Evolutionary conservation across 129 eudicot species (phyloP).

Genomic region (Silybum marianum): DNA sequence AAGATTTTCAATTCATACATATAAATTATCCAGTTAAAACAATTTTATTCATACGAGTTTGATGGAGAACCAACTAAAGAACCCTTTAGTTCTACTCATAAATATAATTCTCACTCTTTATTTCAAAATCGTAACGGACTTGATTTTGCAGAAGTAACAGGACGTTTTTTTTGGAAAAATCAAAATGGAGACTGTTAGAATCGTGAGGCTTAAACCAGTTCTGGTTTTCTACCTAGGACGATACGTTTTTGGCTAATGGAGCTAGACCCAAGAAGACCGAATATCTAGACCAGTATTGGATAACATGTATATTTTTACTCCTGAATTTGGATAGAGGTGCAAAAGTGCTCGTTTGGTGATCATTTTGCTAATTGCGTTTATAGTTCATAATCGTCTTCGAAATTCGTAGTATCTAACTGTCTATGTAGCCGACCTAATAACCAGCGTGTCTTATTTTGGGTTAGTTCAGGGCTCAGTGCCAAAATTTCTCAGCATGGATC

Average conservation of each 20-base stretch:
- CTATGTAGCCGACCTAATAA: not conserved
- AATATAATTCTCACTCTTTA: too few relatives aligned
- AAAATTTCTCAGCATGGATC: not conserved
- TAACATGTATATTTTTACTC: not conserved
- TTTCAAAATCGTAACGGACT: not conserved
- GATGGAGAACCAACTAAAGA: too few relatives aligned
- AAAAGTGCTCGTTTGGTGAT: too few relatives aligned
- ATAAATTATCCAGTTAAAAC: too few relatives aligned
- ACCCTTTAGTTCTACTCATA: too few relatives aligned
- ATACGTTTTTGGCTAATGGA: not conserved
- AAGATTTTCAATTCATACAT: too few relatives aligned
- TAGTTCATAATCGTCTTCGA: not conserved
- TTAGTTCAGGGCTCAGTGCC: not conserved
- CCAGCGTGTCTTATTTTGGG: too few relatives aligned
- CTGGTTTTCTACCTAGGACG: not conserved
- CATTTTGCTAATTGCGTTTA: not conserved
- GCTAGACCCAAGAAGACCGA: not conserved
- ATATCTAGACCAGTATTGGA: too few relatives aligned
- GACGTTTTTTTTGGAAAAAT: not conserved
- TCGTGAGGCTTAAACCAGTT: not conserved
- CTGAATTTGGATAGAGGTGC: not conserved
- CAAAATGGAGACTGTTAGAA: too few relatives aligned
- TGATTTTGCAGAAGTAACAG: not conserved
- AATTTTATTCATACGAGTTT: too few relatives aligned
- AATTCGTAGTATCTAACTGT: too few relatives aligned